phyloP scores from a whole-genome alignment of 805 yeast genomes.

The Sungouiozyma intestinalis region DNA sequence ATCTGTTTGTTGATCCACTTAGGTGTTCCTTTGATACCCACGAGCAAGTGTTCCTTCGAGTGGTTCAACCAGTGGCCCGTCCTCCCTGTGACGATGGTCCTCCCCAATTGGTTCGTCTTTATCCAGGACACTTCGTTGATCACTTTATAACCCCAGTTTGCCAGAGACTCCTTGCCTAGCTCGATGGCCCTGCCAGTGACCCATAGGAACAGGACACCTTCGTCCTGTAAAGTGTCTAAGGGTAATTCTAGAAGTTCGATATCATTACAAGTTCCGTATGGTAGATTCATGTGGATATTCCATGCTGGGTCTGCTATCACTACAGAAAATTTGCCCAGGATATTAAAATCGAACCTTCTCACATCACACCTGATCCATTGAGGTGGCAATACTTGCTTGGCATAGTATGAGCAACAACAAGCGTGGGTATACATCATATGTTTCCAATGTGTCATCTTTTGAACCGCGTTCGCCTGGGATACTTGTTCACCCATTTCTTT shows the following conservation, averaged over 20 bases:
- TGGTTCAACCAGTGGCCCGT: constrained; percentile 98
- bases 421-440: constrained; percentile 28
- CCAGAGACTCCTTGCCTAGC: constrained; percentile 66
- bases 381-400: constrained; percentile 37
- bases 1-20: constrained; percentile 54
- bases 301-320: constrained; percentile 92
- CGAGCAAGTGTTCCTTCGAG: constrained; percentile 80
- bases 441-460: constrained; percentile 10
- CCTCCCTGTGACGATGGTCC: constrained; percentile 90
- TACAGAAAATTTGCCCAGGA: constrained; percentile 72
- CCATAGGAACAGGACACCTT: constrained; percentile 81
- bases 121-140: constrained; percentile 84
- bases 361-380: constrained; percentile 90
- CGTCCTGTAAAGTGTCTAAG: constrained; percentile 61
- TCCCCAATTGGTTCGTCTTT: constrained; percentile 74
- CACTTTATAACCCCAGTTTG: constrained; percentile 73
- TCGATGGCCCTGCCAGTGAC: constrained; percentile 93
- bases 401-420: constrained; percentile 26
- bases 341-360: constrained; percentile 53
- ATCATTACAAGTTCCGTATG: constrained; percentile 71
- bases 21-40: constrained; percentile 78
- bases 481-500: constrained; percentile 8
- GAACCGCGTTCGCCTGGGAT: constrained; percentile 7
- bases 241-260: constrained; percentile 59
- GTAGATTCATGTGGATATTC: constrained; percentile 87